These are phyloP conservation scores for Leptomonas pyrrhocoris DNA, from an alignment of 208 protist species.

Conservation along the genomic window DNA sequence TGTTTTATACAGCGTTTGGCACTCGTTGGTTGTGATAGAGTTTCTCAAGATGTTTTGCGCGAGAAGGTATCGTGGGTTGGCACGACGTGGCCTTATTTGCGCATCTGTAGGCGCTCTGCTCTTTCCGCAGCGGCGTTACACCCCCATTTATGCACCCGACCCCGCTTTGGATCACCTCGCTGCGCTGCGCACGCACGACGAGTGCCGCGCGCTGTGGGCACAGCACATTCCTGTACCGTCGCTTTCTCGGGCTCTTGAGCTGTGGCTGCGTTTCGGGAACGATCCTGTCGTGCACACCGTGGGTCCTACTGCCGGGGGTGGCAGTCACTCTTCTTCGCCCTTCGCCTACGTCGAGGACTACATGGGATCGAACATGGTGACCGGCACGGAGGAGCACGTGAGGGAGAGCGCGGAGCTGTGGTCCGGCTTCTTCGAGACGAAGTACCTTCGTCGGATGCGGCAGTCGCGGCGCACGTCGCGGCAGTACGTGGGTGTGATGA, in stretches of 20 bases:
- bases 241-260: slow-evolving; percentile 42
- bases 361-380: slow-evolving; percentile 85
- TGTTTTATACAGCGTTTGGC: not conserved
- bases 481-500: slow-evolving; percentile 54
- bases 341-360: slow-evolving; percentile 88
- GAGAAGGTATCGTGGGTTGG: not conserved
- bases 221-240: slow-evolving; percentile 44
- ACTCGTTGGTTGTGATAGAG: no score
- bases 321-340: slow-evolving; percentile 43
- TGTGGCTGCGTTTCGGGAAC: slow-evolving; percentile 89
- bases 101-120: not conserved
- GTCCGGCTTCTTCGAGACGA: slow-evolving; percentile 54
- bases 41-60: slow-evolving; percentile 6
- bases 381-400: slow-evolving; percentile 42
- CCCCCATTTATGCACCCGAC: slow-evolving; percentile 72
- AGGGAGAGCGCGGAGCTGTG: slow-evolving; percentile 76
- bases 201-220: slow-evolving; percentile 66
- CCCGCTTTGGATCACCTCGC: slow-evolving; percentile 47
- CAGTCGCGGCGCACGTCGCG: slow-evolving; percentile 57
- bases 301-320: slow-evolving; percentile 6
- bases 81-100: not conserved
- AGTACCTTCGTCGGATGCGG: slow-evolving; percentile 55
- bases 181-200: slow-evolving; percentile 51
- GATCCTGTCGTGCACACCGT: slow-evolving; percentile 83
- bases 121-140: slow-evolving; percentile 54